Conservation (phyloP, 139 green algal species). For the Bryopsis sp. region DNA sequence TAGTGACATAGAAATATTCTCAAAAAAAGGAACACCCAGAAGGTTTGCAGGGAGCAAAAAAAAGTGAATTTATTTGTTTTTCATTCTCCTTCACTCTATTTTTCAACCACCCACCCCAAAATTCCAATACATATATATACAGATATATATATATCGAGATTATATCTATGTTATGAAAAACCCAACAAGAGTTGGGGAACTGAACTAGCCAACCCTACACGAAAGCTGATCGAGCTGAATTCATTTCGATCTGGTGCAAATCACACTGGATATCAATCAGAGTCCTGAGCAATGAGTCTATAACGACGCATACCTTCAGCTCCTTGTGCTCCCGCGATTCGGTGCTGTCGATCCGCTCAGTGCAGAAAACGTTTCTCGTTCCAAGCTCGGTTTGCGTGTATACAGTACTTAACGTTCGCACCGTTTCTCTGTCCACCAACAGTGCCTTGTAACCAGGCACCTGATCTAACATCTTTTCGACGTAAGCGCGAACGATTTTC, state of each 20-base stretch:
- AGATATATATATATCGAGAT: too few species aligned
- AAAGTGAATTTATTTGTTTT: too few species aligned
- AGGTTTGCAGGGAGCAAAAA: too few species aligned
- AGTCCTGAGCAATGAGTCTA: not conserved
- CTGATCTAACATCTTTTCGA: conserved; percentile 47
- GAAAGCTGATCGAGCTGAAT: too few species aligned
- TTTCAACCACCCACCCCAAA: too few species aligned
- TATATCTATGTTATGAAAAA: too few species aligned
- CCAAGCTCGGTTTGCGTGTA: conserved; percentile 85
- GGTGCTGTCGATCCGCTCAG: conserved; percentile 70
- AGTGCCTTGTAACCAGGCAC: conserved; percentile 84
- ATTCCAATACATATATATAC: too few species aligned
- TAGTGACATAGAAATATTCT: conserved; percentile 21
- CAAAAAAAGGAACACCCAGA: not conserved
- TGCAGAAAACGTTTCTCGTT: conserved; percentile 81
- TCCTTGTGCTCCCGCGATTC: conserved; percentile 56
- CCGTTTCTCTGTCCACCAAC: conserved; percentile 86
- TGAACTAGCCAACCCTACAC: too few species aligned
- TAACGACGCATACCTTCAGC: conserved; percentile 55
- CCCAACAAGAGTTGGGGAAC: too few species aligned
- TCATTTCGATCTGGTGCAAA: not conserved
- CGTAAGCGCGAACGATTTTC: conserved; percentile 42
- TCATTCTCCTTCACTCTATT: too few species aligned
- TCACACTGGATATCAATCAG: not conserved
- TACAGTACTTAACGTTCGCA: conserved; percentile 60